Base-by-base conservation (phyloP, 1,139 yeast genomes). In the Meyerozyma smithsonii region DNA sequence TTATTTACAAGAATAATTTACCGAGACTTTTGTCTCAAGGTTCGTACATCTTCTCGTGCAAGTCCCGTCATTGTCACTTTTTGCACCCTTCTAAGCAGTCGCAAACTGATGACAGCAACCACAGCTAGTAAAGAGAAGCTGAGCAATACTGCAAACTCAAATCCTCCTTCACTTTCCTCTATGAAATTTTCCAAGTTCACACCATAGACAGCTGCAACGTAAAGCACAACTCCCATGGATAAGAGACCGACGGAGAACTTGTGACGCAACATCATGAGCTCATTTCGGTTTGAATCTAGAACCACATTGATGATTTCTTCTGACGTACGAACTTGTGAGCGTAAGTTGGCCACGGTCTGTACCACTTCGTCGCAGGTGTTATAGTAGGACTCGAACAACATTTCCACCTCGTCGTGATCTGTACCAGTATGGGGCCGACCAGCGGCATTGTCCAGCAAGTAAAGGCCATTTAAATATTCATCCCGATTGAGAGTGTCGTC, bases 231-330 rank as follows among this genome's bases (percentile, higher is more conserved):
- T 5, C 72, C 74, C 62, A 69, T 59, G 3, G 74, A 63, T 21
- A 71, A 50, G 23, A 71, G 49, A 1, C 74, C 75, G 4, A 69
- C 60, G 14, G 71, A 66, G 38, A 66, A 69, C 46, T 66, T 67
- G 44, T 71, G 55, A 0, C 76, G 74, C 32, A 71, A 52, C 32
- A 71, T 54, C 77, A 71, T 71, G 43, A 71, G 59, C 45, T 71
- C 76, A 46, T 71, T 71, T 50, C 77, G 54, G 47, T 71, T 71
- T 3, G 76, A 65, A 43, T 71, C 77, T 43, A 71, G 54, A 14
- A 70, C 71, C 38, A 70, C 66, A 41, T 67, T 66, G 32, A 71
- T 70, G 43, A 71, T 69, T 45, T 71, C 77, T 45, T 71, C 75
- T 4, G 73, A 68, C 10, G 75, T 69, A 46, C 60, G 66, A 28